Percentiles rank a stretch among this genome's conserved stretches.
These are phyloP conservation scores for Marchantia polymorpha DNA, from an alignment of 225 moss, liverwort and hornwort genomes.

Conservation along the genomic window DNA sequence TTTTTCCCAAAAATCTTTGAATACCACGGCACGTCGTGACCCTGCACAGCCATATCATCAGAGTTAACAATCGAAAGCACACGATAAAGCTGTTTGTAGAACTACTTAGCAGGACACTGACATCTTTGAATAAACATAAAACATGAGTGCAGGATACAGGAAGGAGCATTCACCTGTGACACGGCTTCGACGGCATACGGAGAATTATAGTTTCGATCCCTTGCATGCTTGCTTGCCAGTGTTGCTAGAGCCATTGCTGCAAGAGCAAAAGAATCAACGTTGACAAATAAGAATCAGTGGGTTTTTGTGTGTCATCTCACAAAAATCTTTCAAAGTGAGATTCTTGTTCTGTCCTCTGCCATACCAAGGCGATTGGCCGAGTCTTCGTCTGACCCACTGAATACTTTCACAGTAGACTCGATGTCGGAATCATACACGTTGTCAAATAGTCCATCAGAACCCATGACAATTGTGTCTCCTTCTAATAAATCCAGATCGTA, in stretches of 20 bases:
- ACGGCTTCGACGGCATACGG: slow-evolving; percentile 83
- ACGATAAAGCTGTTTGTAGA: no score
- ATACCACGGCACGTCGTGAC: slow-evolving; percentile 79
- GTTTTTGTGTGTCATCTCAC: not conserved
- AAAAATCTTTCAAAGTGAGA: not conserved
- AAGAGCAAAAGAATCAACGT: not conserved
- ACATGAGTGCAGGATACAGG: no score
- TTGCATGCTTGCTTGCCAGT: slow-evolving; percentile 71
- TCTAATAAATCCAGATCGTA: slow-evolving; percentile 65
- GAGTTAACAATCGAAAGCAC: not conserved
- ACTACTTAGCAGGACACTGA: no score
- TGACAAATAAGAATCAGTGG: not conserved
- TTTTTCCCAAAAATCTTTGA: slow-evolving; percentile 59
- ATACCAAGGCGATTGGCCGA: slow-evolving; percentile 67
- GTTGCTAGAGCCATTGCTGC: slow-evolving; percentile 80
- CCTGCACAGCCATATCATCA: slow-evolving; percentile 37
- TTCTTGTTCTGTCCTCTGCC: not conserved
- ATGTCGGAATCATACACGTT: slow-evolving; percentile 84
- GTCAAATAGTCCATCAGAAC: slow-evolving; percentile 97
- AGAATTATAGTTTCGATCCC: slow-evolving; percentile 69
- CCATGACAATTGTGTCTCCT: slow-evolving; percentile 92
- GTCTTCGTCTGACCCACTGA: slow-evolving; percentile 57
- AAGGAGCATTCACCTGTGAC: slow-evolving; percentile 45
- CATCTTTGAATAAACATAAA: no score
- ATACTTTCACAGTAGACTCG: slow-evolving; percentile 55